Conservation (phyloP, 257 asterid genomes). For the Capsicum rhomboideum region DNA sequence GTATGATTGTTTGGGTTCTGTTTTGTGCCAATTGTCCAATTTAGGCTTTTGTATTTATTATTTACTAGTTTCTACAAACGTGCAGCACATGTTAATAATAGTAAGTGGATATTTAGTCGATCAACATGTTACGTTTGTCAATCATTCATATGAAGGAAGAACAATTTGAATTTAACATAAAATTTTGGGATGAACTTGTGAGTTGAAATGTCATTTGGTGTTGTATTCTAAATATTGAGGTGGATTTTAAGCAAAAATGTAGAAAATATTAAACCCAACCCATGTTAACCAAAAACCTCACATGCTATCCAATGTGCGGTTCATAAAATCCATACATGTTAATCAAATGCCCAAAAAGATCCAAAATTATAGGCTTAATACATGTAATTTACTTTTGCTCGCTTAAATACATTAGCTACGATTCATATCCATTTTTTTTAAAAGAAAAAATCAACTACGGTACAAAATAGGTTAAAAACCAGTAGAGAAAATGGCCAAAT, state of each 20-base stretch:
- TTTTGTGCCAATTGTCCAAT: not conserved
- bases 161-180: not conserved
- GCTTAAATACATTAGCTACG: not conserved
- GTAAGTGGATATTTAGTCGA: not conserved
- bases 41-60: not conserved
- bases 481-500: not conserved
- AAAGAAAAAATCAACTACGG: not conserved
- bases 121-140: not conserved
- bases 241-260: not conserved
- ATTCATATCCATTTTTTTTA: not conserved
- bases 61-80: not conserved
- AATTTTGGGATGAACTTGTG: not conserved
- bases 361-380: not conserved
- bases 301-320: not conserved
- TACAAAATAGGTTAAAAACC: not conserved
- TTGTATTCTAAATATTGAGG: not conserved
- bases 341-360: not conserved
- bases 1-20: not conserved
- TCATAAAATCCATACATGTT: not conserved
- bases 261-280: not conserved
- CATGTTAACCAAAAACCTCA: not conserved
- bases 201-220: not conserved
- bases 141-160: not conserved
- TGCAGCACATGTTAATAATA: not conserved
- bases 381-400: not conserved